These are phyloP conservation scores for Yamadazyma siamensis DNA, from an alignment of 1,139 yeast genomes.

Conservation along the genomic window DNA sequence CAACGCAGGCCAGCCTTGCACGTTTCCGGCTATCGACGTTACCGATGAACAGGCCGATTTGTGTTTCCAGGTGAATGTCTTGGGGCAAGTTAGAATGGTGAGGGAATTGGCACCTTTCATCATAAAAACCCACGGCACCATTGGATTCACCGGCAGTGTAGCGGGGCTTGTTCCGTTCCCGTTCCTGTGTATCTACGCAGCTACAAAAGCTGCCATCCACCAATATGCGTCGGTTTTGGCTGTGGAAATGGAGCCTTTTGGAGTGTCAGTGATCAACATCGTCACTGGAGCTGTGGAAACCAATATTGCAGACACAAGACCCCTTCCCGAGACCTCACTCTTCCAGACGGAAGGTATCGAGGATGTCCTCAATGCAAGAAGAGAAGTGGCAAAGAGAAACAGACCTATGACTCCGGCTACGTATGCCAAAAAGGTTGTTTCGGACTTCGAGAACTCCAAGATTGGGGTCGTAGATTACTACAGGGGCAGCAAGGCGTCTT, in stretches of 20 bases:
- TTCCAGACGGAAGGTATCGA: conserved; percentile 50
- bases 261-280: conserved; percentile 55
- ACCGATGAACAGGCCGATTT: conserved; percentile 52
- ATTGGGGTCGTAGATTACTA: conserved; percentile 44
- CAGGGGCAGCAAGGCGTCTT: conserved; percentile 50
- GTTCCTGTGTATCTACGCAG: conserved; percentile 63
- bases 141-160: conserved; percentile 73
- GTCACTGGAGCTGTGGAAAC: conserved; percentile 60
- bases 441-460: conserved; percentile 41
- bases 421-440: conserved; percentile 55
- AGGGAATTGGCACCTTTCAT: conserved; percentile 57
- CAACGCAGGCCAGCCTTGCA: conserved; percentile 62
- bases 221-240: conserved; percentile 62
- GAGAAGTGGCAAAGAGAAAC: conserved; percentile 58
- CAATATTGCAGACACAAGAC: conserved; percentile 51
- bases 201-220: conserved; percentile 76
- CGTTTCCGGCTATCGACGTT: conserved; percentile 69
- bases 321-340: conserved; percentile 53
- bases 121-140: conserved; percentile 65
- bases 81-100: conserved; percentile 63
- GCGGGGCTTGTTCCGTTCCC: conserved; percentile 71
- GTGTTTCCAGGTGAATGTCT: conserved; percentile 66
- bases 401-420: conserved; percentile 55
- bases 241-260: conserved; percentile 69
- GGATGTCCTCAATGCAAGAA: conserved; percentile 49